Evolutionary conservation across 352 stramenopile genomes (phyloP), one percentile per base, ranked within the genome.

Genomic region (Thalassiosira mediterranea): DNA sequence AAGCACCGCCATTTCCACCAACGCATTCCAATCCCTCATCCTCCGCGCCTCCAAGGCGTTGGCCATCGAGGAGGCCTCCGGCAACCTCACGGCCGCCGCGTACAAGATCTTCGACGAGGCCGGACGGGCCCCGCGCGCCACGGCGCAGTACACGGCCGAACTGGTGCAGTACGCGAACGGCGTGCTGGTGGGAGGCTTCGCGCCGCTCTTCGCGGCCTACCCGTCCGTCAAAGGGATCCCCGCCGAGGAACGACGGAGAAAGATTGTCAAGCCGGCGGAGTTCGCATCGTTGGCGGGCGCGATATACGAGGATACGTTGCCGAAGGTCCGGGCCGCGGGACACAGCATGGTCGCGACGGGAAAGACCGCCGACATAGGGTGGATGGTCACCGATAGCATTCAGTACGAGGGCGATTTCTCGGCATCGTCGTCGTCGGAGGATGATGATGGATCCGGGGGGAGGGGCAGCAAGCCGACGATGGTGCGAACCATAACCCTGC

Each of bases 341-440:
- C 82, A 91, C 52, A 68, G 73, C 15, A 58, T 91, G 31, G 79
- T 94, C 10, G 83, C 85, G 8, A 63, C 81, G 66, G 89, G 87
- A 17, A 87, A 80, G 23, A 87, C 82, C 17, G 76, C 70, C 7
- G 76, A 93, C 65, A 84, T 94, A 21, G 72, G 51, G 44, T 94
- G 89, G 89, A 79, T 91, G 69, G 75, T 94, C 3, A 89, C 83
- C 19, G 89, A 94, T 69, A 83, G 72, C 11, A 49, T 89, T 46
- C 65, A 73, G 70, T 72, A 77, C 54, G 47, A 76, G 26, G 38
- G 61, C 44, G 75, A 87, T 42, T 86, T 85, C 56, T 34, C 26
- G 37, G 2, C 31, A 28, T 15, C 69, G n/a, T n/a, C n/a, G n/a
- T n/a, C n/a, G n/a, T n/a, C n/a, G n/a, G n/a, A n/a, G n/a, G n/a